Evolutionary conservation across 768 basidiomycete species (phyloP).

Genomic region (Lyophyllum semitale): DNA sequence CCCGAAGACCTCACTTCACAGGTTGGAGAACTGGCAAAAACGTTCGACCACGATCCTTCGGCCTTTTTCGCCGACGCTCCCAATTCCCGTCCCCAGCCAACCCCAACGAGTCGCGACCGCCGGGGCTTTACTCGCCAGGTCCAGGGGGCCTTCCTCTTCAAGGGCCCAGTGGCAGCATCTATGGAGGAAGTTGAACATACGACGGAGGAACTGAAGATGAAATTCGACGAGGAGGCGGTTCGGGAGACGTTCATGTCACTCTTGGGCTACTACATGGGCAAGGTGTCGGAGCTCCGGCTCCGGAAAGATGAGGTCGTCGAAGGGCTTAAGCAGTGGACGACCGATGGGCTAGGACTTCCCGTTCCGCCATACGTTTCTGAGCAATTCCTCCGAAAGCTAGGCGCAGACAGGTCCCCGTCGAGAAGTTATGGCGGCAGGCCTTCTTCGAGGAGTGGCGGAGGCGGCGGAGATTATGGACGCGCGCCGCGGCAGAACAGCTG

Average conservation of each 20-base stretch:
- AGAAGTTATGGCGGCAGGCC: not conserved
- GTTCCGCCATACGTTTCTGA: slow-evolving; percentile 53
- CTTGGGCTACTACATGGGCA: slow-evolving; percentile 72
- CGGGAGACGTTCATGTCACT: slow-evolving; percentile 64
- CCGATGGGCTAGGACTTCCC: slow-evolving; percentile 52
- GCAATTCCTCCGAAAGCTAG: slow-evolving; percentile 38
- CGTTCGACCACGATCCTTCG: slow-evolving; percentile 46
- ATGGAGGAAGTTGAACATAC: slow-evolving; percentile 29
- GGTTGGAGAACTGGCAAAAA: slow-evolving; percentile 44
- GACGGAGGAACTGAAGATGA: slow-evolving; percentile 30
- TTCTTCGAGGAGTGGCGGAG: not conserved
- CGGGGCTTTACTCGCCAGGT: not conserved
- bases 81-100: not conserved
- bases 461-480: not conserved
- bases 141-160: slow-evolving; percentile 14
- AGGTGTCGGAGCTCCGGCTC: slow-evolving; percentile 48
- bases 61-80: slow-evolving; percentile 30
- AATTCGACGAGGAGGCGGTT: slow-evolving; percentile 52
- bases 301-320: slow-evolving; percentile 46
- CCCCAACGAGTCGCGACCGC: not conserved
- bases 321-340: slow-evolving; percentile 65
- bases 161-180: slow-evolving; percentile 13
- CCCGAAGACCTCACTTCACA: slow-evolving; percentile 47
- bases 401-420: not conserved
- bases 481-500: not conserved